Conservation (phyloP, 305 asterid species). For the Fraxinus greggii region DNA sequence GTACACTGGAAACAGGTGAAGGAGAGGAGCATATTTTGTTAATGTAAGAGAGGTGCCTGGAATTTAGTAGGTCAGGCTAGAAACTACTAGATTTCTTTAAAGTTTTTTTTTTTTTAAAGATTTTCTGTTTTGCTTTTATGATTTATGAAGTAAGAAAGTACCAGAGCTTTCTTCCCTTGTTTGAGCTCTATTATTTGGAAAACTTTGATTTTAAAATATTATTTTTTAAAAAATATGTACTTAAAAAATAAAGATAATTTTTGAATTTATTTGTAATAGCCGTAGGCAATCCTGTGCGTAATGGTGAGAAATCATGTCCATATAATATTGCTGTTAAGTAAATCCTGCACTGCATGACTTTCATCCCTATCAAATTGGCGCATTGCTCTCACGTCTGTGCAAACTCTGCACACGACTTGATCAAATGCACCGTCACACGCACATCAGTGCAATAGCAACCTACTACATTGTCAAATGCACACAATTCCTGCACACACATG, state of each 20-base stretch:
- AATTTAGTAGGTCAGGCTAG: conserved; percentile 34
- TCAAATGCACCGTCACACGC: not conserved
- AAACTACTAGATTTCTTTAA: conserved; percentile 39
- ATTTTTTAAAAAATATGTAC: too few species aligned
- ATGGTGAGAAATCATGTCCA: not conserved
- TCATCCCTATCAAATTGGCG: not conserved
- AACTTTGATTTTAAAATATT: too few species aligned
- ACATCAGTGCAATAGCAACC: too few species aligned
- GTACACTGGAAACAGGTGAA: not conserved
- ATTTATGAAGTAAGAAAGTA: not conserved
- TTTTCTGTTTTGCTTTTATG: not conserved
- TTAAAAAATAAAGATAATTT: too few species aligned
- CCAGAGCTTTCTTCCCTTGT: not conserved
- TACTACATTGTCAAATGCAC: too few species aligned
- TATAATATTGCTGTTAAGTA: not conserved
- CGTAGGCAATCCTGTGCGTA: not conserved
- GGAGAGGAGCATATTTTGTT: conserved; percentile 23
- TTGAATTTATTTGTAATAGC: too few species aligned
- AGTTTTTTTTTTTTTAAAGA: not conserved
- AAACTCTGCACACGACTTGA: not conserved
- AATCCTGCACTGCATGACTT: too few species aligned
- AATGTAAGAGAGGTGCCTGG: conserved; percentile 32
- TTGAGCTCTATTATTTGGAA: too few species aligned
- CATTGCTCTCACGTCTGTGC: not conserved
- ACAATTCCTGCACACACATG: not conserved